Evolutionary conservation across 257 asterid species (phyloP).

Genomic region (Paraleonurus japonicus): DNA sequence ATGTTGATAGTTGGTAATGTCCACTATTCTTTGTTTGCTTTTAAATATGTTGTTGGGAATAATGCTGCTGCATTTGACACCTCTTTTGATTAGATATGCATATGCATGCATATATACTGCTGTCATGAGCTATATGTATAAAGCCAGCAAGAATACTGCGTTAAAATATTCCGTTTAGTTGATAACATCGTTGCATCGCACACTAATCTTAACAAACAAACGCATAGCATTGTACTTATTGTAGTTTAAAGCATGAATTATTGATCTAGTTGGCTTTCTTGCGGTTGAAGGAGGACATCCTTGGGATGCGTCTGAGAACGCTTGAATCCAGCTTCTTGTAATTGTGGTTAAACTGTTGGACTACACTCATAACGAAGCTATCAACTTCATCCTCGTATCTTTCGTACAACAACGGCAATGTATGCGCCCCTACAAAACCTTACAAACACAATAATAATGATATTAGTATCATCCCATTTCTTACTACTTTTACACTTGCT

Average conservation of each 20-base stretch:
- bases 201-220: too few species aligned
- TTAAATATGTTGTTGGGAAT: slow-evolving; percentile 7
- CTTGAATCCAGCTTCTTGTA: slow-evolving; percentile 62
- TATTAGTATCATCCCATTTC: too few species aligned
- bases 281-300: slow-evolving; percentile 33
- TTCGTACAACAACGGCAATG: slow-evolving; percentile 73
- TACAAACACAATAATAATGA: neutral
- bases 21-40: slow-evolving; percentile 12
- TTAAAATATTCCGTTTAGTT: too few species aligned
- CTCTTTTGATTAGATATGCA: neutral
- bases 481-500: neutral
- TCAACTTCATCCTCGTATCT: slow-evolving; percentile 76
- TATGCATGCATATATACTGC: neutral
- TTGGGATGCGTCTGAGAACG: slow-evolving; percentile 58
- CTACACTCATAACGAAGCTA: slow-evolving; percentile 43
- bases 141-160: too few species aligned
- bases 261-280: slow-evolving; percentile 49
- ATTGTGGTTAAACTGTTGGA: slow-evolving; percentile 53
- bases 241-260: too few species aligned
- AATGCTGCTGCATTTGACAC: slow-evolving; percentile 18
- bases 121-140: too few species aligned
- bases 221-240: too few species aligned
- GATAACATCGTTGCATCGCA: too few species aligned
- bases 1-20: slow-evolving; percentile 26
- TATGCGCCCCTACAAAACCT: slow-evolving; percentile 88